Conservation (phyloP, 2,329 filamentous ascomycete species). For the Bretziella fagacearum region DNA sequence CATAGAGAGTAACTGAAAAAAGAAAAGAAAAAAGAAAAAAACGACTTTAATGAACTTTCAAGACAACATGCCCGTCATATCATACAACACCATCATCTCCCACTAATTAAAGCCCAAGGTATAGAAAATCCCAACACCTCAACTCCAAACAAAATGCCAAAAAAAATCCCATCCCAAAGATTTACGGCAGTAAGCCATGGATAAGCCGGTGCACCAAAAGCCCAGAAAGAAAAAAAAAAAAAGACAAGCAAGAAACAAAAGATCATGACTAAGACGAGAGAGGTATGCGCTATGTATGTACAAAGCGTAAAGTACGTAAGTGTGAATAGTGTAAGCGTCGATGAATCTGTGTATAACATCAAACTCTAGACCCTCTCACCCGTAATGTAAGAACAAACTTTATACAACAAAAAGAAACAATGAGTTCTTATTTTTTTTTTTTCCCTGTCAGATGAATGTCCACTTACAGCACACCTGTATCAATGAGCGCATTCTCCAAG, state of each 20-base stretch:
- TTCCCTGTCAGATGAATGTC: not conserved
- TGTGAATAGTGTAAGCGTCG: not conserved
- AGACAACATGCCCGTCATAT: no score
- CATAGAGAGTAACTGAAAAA: no score
- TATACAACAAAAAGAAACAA: not conserved
- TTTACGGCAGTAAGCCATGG: no score
- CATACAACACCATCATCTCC: not conserved
- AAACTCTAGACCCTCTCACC: no score
- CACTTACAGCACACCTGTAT: conserved; percentile 74
- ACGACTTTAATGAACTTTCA: no score
- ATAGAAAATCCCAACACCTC: not conserved
- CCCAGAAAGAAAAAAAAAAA: not conserved
- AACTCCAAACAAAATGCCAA: not conserved
- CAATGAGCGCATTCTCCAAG: conserved; percentile 91
- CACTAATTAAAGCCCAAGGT: not conserved
- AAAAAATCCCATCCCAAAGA: not conserved
- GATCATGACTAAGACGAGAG: not conserved
- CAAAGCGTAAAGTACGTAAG: not conserved
- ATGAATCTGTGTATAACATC: not conserved
- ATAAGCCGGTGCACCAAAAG: not conserved
- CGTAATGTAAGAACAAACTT: not conserved
- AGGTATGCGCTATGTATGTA: no score
- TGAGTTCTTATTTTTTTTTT: not conserved
- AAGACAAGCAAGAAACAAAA: not conserved
- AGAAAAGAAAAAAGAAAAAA: no score